These are phyloP conservation scores for Agaricus blazei DNA, from an alignment of 768 basidiomycete genomes.

Conservation along the genomic window DNA sequence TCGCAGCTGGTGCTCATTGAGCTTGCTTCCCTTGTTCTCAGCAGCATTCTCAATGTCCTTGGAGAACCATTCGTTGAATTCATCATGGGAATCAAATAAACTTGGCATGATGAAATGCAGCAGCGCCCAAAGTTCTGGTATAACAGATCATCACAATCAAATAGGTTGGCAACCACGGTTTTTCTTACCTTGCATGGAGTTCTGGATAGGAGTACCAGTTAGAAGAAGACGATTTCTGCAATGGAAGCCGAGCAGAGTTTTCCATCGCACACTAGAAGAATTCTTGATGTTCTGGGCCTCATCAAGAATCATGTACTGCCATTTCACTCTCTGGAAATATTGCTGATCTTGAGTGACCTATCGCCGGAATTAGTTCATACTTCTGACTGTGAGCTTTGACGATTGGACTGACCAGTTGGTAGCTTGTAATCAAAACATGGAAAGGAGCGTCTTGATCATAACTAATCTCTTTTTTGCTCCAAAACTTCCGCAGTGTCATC, in stretches of 20 bases:
- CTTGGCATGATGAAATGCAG: conserved; percentile 99
- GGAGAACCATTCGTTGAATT: conserved; percentile 99
- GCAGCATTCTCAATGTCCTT: conserved; percentile 96
- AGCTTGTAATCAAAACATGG: conserved; percentile 94
- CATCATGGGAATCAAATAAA: conserved; percentile 97
- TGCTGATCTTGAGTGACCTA: conserved; percentile 96
- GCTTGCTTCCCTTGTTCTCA: conserved; percentile 84
- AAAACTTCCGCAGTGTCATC: conserved; percentile 90
- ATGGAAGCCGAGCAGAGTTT: conserved; percentile 91
- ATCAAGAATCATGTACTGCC: conserved; percentile 99
- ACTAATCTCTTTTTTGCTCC: conserved; percentile 96
- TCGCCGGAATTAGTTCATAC: not conserved
- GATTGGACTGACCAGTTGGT: conserved; percentile 72
- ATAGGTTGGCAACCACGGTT: not conserved
- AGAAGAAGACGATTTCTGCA: conserved; percentile 92
- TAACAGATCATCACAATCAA: conserved; percentile 8
- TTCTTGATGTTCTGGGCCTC: conserved; percentile 99
- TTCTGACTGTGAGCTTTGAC: not conserved
- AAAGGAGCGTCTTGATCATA: conserved; percentile 95
- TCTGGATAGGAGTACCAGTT: conserved; percentile 98
- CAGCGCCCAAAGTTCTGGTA: conserved; percentile 91
- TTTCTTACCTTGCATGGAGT: conserved; percentile 92
- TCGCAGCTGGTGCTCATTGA: conserved; percentile 93
- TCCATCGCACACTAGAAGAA: conserved; percentile 94
- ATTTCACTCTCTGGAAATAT: conserved; percentile 95